Evolutionary conservation across 495 filamentous ascomycete species (phyloP), one percentile per base, ranked within the genome.

Genomic region (Pyronema domesticum): DNA sequence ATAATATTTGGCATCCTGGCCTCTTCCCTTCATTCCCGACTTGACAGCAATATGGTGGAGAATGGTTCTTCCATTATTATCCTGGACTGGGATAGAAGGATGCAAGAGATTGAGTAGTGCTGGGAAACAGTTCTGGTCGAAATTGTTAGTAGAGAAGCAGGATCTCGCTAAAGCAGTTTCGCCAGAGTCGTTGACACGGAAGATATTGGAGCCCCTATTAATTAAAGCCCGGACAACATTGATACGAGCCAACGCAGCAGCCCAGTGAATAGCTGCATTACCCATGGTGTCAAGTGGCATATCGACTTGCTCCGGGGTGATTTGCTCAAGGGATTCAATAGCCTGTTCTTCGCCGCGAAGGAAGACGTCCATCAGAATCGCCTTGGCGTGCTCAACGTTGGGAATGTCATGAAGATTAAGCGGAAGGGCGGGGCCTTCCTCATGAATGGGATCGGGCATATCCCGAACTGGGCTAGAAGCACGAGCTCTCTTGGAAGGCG

Each of bases 1-100:
- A 63, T 98, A 96, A 61, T 95, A 93, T 59, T 86, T 82, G 54
- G 85, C 88, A 10, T 86, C 85, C 14, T 80, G 75, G 45, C 80
- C 84, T 19, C 89, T 76, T 7, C 88, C 89, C 62, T 93, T 89
- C 61, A 94, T 88, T 1, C 86, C 91, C 49, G 86, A 94, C 43
- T 89, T 87, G 37, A 96, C 75, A 6, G 91, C 89, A 59, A 98
- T 95, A 65, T 98, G 91, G 65, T 98, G 91, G 15, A 98, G 69
- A 42, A 96, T 85, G 1, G 89, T 95, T 30, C 93, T 77, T 9
- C 89, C 91, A 65, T 82, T 84, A 48, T 82, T 78, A 68, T 98
- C 91, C 14, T 83, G 74, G 58, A 94, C 78, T 46, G 94, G 88
- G 57, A 96, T 91, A 1, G 87, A 89, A n/a, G 83, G 78, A 14